A percentile compares a stretch with the other conserved stretches of the same genome.
Conservation (phyloP, 371 early-diverging fungal species). For the Apophysomyces sp. region DNA sequence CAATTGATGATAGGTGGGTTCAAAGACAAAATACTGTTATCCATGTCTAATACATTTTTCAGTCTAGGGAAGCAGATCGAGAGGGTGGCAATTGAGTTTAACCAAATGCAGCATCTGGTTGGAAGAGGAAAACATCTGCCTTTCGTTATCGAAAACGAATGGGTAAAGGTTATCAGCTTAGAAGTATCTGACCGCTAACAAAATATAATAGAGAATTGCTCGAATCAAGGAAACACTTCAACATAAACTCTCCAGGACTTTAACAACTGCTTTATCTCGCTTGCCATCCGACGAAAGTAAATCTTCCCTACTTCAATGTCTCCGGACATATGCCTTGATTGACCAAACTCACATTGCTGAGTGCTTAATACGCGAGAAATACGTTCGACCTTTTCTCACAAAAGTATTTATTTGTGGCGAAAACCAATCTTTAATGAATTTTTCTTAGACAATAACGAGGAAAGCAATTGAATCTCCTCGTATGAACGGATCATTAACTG, state of each 20-base stretch:
- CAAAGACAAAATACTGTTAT: not conserved
- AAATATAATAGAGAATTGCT: conserved; percentile 54
- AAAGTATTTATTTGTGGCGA: conserved; percentile 33
- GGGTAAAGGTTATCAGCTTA: conserved; percentile 48
- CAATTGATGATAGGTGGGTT: conserved; percentile 19
- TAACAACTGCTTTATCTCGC: conserved; percentile 46
- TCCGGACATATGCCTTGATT: conserved; percentile 74
- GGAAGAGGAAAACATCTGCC: conserved; percentile 65
- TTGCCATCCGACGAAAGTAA: conserved; percentile 43
- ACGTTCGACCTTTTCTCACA: conserved; percentile 55
- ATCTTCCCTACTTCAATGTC: conserved; percentile 63
- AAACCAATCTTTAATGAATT: not conserved
- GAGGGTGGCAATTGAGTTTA: conserved; percentile 85
- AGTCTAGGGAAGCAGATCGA: conserved; percentile 68
- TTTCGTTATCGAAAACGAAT: conserved; percentile 73
- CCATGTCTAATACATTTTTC: not conserved
- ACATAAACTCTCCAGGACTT: conserved; percentile 49
- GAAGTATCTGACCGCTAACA: not conserved
- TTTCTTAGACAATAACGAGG: conserved; percentile 31
- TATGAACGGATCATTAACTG: not conserved
- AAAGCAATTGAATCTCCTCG: conserved; percentile 18
- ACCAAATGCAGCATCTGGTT: conserved; percentile 80
- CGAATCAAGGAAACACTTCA: conserved; percentile 75
- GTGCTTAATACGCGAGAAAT: conserved; percentile 58
- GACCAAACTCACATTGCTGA: conserved; percentile 74